Percentiles rank a stretch among this genome's conserved stretches.
These are phyloP conservation scores for Hippophae tibetana DNA, from an alignment of 306 rosid species.

Conservation along the genomic window DNA sequence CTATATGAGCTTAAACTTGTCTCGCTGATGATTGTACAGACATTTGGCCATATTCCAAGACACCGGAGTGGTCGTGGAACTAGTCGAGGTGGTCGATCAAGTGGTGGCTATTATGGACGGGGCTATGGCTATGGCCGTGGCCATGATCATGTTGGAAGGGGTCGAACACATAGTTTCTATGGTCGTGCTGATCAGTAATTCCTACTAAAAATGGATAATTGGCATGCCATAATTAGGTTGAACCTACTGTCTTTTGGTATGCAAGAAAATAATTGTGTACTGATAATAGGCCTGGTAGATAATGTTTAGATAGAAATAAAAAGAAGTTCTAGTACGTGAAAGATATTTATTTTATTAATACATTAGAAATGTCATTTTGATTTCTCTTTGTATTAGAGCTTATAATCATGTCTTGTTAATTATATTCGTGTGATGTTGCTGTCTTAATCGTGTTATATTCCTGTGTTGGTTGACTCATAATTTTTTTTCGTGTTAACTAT, in stretches of 20 bases:
- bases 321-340: too few relatives aligned
- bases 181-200: slow-evolving; percentile 19
- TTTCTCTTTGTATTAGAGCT: too few relatives aligned
- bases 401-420: too few relatives aligned
- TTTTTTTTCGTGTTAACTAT: too few relatives aligned
- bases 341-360: too few relatives aligned
- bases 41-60: slow-evolving; percentile 71
- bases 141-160: slow-evolving; percentile 22
- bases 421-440: too few relatives aligned
- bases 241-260: neutral
- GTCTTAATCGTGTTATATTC: too few relatives aligned
- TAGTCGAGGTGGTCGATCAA: slow-evolving; percentile 45
- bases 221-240: neutral
- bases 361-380: too few relatives aligned
- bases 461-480: too few relatives aligned
- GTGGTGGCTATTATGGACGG: slow-evolving; percentile 38
- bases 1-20: neutral
- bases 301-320: too few relatives aligned
- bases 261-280: neutral
- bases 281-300: too few relatives aligned
- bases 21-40: slow-evolving; percentile 51
- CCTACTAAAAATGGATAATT: neutral
- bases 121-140: slow-evolving; percentile 26
- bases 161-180: slow-evolving; percentile 34
- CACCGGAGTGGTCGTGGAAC: slow-evolving; percentile 63